Evolutionary conservation across 139 green algal species (phyloP).

Genomic region (Desmodesmus armatus): DNA sequence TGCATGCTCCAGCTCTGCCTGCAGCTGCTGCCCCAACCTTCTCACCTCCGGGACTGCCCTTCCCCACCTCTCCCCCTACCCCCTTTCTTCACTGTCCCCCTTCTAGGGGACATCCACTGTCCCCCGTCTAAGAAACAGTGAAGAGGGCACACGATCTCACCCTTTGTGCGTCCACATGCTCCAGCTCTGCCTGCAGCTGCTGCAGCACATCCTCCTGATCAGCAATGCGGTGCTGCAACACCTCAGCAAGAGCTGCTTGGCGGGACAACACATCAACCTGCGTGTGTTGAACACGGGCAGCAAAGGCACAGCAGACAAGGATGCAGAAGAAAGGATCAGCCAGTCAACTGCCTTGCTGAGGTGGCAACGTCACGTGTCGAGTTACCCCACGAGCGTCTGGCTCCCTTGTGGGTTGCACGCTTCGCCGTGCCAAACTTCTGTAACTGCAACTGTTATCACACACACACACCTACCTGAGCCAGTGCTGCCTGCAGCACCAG

Average conservation of each 20-base stretch:
- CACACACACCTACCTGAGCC: constrained; percentile 36
- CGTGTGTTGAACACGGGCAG: too few relatives aligned
- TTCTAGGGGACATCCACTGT: neutral
- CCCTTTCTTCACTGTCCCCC: neutral
- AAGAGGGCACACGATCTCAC: too few relatives aligned
- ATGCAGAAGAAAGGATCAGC: too few relatives aligned
- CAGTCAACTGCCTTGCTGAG: neutral
- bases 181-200: constrained; percentile 44
- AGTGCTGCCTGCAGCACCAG: constrained; percentile 43
- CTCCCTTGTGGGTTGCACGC: too few relatives aligned
- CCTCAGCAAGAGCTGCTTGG: constrained; percentile 42
- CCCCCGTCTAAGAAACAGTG: too few relatives aligned
- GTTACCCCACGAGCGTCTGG: neutral
- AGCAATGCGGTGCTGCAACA: constrained; percentile 43
- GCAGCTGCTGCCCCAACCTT: neutral
- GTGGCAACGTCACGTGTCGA: neutral
- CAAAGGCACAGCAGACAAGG: neutral
- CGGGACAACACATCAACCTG: constrained; percentile 40
- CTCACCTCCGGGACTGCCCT: neutral
- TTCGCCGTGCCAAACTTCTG: too few relatives aligned
- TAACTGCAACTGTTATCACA: neutral
- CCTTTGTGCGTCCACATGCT: constrained; percentile 39
- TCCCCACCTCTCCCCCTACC: neutral
- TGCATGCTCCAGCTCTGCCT: too few relatives aligned
- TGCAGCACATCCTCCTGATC: constrained; percentile 47